phyloP scores from a whole-genome alignment of 148 eudicot genomes.

The Rhododendron molle region DNA sequence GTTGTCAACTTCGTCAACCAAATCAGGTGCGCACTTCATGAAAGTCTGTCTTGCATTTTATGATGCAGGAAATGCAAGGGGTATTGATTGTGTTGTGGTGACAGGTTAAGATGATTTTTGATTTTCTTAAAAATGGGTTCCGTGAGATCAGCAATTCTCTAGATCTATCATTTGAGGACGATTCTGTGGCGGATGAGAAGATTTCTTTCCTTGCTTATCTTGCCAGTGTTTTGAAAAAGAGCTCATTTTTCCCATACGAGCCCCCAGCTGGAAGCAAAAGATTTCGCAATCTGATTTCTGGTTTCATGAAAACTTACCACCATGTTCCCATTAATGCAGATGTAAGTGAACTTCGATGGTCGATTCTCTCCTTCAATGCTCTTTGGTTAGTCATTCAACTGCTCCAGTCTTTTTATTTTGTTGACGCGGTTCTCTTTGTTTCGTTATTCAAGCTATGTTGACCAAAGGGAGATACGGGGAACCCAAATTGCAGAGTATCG shows the following conservation, averaged over 20 bases:
- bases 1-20: slow-evolving; percentile 93
- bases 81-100: slow-evolving; percentile 18
- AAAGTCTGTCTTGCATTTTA: neutral
- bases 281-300: slow-evolving; percentile 80
- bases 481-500: neutral
- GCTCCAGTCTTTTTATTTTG: neutral
- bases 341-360: slow-evolving; percentile 37
- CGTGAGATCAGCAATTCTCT: slow-evolving; percentile 84
- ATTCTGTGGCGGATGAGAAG: slow-evolving; percentile 95
- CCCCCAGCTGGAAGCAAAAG: slow-evolving; percentile 83
- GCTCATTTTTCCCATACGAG: slow-evolving; percentile 71
- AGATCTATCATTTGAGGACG: slow-evolving; percentile 88
- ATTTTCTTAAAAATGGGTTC: slow-evolving; percentile 81
- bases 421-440: neutral
- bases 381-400: neutral
- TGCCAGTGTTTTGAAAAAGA: slow-evolving; percentile 60
- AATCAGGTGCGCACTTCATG: slow-evolving; percentile 47
- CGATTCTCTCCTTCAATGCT: neutral
- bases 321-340: slow-evolving; percentile 72
- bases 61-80: neutral
- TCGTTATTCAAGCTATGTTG: neutral
- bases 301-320: slow-evolving; percentile 86
- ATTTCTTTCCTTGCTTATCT: slow-evolving; percentile 95
- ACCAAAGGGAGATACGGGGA: neutral
- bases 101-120: slow-evolving; percentile 90